Evolutionary conservation across 2,329 filamentous ascomycete species (phyloP), one percentile per base, ranked within the genome.

Genomic region (Aspergillus calidoustus): DNA sequence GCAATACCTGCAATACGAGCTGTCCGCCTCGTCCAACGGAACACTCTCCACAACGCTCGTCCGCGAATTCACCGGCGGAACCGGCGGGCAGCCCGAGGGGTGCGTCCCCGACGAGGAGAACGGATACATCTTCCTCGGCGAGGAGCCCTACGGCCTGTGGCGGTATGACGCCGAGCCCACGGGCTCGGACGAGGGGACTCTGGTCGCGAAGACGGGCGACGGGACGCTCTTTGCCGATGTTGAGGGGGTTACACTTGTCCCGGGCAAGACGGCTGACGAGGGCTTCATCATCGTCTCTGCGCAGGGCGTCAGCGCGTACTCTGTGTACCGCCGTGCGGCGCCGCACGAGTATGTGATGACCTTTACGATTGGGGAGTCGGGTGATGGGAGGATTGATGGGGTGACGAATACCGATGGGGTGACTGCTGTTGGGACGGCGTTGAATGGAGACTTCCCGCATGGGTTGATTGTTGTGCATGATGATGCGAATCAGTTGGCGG

Each of bases 271-370:
- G 0, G 19, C 48, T 0, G 59, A 57, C 0, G 1, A 57, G n/a
- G 59, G 54, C 1, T 48, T 61, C 3, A 5, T 61, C 13, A n/a
- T 61, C 34, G 59, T 61, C 4, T 57, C 53, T 2, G 28, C 23
- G 7, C 59, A 57, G 54, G 59, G 54, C 2, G 54, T 61, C 6
- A 57, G 59, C 41, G 59, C 53, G 17, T 61, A 48, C 25, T 56
- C 59, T 11, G 59, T 61, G 2, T 53, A 57, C 5, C 47, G 59
- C 1, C 59, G 59, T 0, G 53, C 47, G 8, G 48, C 34, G 13
- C 59, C 59, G 17, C 59, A 61, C 28, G 59, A 61, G 53, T 38
- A 61, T 53, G 59, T 61, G 7, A 44, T 61, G 47, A 61, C 59
- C 1, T 61, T 61, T 47, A 61, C 59, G 15, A 57, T 57, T 41